Evolutionary conservation across 805 yeast species (phyloP).

Genomic region (Suhomyces prunicola): DNA sequence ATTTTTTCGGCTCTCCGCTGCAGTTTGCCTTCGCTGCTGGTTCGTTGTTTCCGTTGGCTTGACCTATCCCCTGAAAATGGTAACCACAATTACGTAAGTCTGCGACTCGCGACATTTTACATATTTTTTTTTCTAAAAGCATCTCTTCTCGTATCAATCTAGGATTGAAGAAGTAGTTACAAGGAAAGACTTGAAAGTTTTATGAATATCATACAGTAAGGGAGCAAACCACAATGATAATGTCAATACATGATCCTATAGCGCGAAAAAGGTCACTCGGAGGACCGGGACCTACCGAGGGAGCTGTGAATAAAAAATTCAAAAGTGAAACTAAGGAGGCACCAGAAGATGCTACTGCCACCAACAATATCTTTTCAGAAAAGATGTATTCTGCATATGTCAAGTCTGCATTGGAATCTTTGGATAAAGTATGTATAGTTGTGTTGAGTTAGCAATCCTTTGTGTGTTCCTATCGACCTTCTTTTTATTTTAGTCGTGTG

Average conservation of each 20-base stretch:
- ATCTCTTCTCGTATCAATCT: slow-evolving; percentile 8
- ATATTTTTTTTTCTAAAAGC: neutral
- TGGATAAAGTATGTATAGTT: slow-evolving; percentile 49
- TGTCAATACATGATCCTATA: slow-evolving; percentile 38
- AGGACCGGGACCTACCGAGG: slow-evolving; percentile 13
- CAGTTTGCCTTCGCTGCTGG: neutral
- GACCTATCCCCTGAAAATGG: neutral
- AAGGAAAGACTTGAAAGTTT: neutral
- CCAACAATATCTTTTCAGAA: slow-evolving; percentile 24
- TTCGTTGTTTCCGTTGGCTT: neutral
- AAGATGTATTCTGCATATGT: slow-evolving; percentile 47
- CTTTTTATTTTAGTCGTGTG: slow-evolving; percentile 2
- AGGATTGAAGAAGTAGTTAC: neutral
- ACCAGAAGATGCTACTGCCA: slow-evolving; percentile 7
- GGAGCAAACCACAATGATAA: slow-evolving; percentile 24
- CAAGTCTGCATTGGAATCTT: slow-evolving; percentile 63
- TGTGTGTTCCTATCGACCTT: neutral
- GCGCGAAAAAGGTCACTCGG: slow-evolving; percentile 28
- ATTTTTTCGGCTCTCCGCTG: neutral
- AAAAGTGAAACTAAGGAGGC: slow-evolving; percentile 14
- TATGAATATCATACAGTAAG: slow-evolving; percentile 2
- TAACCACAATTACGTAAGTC: neutral
- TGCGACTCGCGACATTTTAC: neutral
- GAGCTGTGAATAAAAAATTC: slow-evolving; percentile 15
- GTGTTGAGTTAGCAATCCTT: slow-evolving; percentile 2